Base-by-base conservation (phyloP, 108 stramenopile genomes). In the Phaeodactylum tricornutum region DNA sequence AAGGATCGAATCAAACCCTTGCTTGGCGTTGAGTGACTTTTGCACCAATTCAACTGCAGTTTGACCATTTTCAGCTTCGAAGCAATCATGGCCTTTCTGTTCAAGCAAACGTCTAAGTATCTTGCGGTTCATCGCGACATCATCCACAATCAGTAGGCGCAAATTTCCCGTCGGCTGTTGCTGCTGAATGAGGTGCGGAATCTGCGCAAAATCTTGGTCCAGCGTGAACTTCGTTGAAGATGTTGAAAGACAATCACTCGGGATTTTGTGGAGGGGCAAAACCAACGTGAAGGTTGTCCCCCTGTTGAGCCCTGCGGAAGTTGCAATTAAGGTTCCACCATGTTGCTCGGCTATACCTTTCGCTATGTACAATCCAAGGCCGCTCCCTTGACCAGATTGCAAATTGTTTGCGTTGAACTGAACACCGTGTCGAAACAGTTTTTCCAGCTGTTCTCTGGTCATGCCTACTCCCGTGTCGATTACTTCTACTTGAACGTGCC, bases 331-430 rank as follows among this genome's bases (percentile, higher is more conserved):
- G 3, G 16, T 43, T 25, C 68, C 68, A 8, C 55, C 23, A 29
- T 75, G 68, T 31, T 58, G 43, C 8, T 51, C 42, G 17, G 51
- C 63, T 26, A 69, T 59, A 38, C 51, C 64, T 28, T 66, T 61
- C 1, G 82, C 47, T 39, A 84, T 77, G 47, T 50, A 59, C 62
- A 23, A n/a, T 66, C 45, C 53, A 0, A 75, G 47, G 19, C 74
- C 74, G 9, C 69, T 53, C n/a, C 74, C 74, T 51, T 58, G 30
- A 15, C 74, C 74, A 1, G 55, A 59, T 50, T 75, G 74, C 19
- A 75, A 57, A 14, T 62, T 59, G 49, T 61, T 69, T 7, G 65
- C 59, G 44, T 69, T 51, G 50, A 70, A 69, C 43, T 75, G 74
- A 1, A 49, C 49, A 20, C 64, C 62, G 28, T 66, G 59, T n/a